These are phyloP conservation scores for Beta corolliflora DNA, from an alignment of 179 eudicot genomes.

Conservation along the genomic window DNA sequence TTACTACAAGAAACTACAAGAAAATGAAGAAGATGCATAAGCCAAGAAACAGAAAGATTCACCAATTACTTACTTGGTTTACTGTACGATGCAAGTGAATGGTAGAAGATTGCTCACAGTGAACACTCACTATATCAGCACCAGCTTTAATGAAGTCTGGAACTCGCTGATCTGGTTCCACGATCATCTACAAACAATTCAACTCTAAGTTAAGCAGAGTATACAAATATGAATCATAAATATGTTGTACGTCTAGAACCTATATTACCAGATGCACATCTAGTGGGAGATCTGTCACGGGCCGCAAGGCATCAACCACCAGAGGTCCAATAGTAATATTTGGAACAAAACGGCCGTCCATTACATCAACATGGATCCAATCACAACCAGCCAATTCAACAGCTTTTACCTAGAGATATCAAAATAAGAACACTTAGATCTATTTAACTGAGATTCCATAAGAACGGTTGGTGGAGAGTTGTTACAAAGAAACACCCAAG, in stretches of 20 bases:
- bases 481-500: not conserved
- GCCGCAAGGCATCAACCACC: conserved; percentile 91
- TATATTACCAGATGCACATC: conserved; percentile 91
- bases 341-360: conserved; percentile 99
- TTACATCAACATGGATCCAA: conserved; percentile 99
- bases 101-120: conserved; percentile 95
- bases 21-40: conserved; percentile 5
- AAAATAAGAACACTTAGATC: conserved; percentile 24
- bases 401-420: conserved; percentile 78
- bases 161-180: conserved; percentile 94
- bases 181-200: conserved; percentile 77
- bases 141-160: conserved; percentile 98
- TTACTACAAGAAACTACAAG: not conserved
- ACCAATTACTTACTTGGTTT: conserved; percentile 57
- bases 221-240: not conserved
- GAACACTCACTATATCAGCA: conserved; percentile 96
- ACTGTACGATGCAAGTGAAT: conserved; percentile 95
- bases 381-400: conserved; percentile 98
- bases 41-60: conserved; percentile 16
- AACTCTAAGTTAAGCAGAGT: conserved; percentile 11
- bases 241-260: conserved; percentile 10
- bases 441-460: conserved; percentile 12
- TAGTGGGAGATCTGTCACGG: conserved; percentile 94
- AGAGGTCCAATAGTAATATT: conserved; percentile 98
- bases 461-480: not conserved